These are phyloP conservation scores for Serpula lacrymans DNA, from an alignment of 768 basidiomycete genomes.

Conservation along the genomic window DNA sequence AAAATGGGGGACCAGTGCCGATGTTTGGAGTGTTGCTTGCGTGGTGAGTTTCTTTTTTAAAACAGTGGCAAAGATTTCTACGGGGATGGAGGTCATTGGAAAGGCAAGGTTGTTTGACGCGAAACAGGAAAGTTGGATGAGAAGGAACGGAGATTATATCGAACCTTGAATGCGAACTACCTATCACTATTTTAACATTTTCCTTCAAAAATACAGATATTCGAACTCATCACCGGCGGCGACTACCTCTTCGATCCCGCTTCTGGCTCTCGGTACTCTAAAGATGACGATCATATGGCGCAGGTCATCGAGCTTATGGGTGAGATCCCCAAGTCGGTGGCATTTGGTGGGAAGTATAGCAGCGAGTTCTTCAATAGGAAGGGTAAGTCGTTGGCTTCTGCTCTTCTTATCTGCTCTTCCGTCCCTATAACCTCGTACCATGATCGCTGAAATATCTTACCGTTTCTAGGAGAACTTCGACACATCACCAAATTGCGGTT, in stretches of 20 bases:
- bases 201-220: slow-evolving; percentile 52
- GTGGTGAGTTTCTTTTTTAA: slow-evolving; percentile 53
- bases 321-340: slow-evolving; percentile 79
- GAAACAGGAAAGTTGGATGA: no score
- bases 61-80: no score
- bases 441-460: background rate
- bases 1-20: slow-evolving; percentile 93
- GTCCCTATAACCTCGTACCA: slow-evolving; percentile 1
- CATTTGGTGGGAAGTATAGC: slow-evolving; percentile 89
- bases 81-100: no score
- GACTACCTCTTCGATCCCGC: slow-evolving; percentile 99
- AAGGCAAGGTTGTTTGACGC: no score
- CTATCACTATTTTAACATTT: slow-evolving; percentile 1
- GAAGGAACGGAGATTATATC: no score
- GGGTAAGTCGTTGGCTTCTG: slow-evolving; percentile 47
- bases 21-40: slow-evolving; percentile 96
- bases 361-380: slow-evolving; percentile 95
- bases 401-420: slow-evolving; percentile 1
- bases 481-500: slow-evolving; percentile 93
- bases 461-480: slow-evolving; percentile 67
- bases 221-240: slow-evolving; percentile 93
- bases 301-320: slow-evolving; percentile 97
- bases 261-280: slow-evolving; percentile 90
- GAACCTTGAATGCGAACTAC: no score
- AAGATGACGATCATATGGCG: slow-evolving; percentile 96